Percentiles rank a stretch among this genome's conserved stretches.
phyloP scores from a whole-genome alignment of 2,329 filamentous ascomycete species.

The Tetracladium maxilliforme region DNA sequence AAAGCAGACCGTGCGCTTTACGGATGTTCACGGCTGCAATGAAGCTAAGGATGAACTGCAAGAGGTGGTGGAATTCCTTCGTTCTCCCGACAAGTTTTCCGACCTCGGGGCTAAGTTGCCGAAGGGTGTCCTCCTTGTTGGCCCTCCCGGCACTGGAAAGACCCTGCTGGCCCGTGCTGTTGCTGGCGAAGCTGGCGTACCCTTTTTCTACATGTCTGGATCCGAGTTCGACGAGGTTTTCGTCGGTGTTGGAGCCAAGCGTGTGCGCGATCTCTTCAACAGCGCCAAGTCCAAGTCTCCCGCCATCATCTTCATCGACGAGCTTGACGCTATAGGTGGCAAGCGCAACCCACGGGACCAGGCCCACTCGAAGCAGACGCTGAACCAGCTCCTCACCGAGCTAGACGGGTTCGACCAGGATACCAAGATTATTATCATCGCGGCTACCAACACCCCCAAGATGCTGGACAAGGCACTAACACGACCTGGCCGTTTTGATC shows the following conservation, averaged over 20 bases:
- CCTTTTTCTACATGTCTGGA: constrained; percentile 99
- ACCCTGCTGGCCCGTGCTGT: constrained; percentile 90
- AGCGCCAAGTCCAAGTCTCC: constrained; percentile 76
- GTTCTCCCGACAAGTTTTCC: constrained; percentile 85
- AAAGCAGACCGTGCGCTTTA: constrained; percentile 80
- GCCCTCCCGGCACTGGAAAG: constrained; percentile 94
- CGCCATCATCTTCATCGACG: constrained; percentile 90
- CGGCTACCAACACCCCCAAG: constrained; percentile 91
- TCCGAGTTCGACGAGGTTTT: constrained; percentile 98
- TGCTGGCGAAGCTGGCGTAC: constrained; percentile 90
- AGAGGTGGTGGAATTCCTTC: constrained; percentile 91
- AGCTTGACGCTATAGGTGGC: constrained; percentile 85
- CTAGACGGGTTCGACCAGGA: constrained; percentile 94
- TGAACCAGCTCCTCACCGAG: constrained; percentile 94
- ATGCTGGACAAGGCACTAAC: constrained; percentile 89
- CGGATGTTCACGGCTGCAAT: constrained; percentile 91
- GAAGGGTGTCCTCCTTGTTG: constrained; percentile 89
- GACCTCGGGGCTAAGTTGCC: constrained; percentile 91
- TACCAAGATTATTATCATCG: constrained; percentile 88
- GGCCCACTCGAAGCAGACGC: constrained; percentile 89
- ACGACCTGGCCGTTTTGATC: constrained; percentile 88
- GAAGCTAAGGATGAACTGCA: constrained; percentile 97
- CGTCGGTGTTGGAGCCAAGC: constrained; percentile 91
- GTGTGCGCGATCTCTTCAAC: constrained; percentile 82
- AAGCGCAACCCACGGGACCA: constrained; percentile 88